Conservation (phyloP, 176 grass and related monocot species). For the Saccharum officinarum region DNA sequence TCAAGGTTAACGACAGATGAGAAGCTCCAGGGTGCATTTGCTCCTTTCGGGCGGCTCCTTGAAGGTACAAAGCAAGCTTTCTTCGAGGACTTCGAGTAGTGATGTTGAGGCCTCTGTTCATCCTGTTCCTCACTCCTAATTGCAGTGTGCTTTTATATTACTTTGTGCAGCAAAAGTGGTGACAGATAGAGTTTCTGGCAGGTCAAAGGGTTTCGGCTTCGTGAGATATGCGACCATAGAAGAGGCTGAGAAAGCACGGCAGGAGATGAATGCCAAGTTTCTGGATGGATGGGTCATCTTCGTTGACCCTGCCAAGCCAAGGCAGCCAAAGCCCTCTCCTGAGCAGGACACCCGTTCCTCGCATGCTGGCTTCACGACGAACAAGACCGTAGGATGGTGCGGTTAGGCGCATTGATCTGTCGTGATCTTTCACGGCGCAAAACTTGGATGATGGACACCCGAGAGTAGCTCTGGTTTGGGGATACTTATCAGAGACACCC, state of each 20-base stretch:
- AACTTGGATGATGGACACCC: neutral
- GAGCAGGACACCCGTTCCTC: slow-evolving; percentile 33
- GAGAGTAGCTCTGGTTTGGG: neutral
- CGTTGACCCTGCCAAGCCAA: slow-evolving; percentile 82
- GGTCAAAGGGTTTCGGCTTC: slow-evolving; percentile 93
- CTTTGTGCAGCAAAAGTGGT: slow-evolving; percentile 69
- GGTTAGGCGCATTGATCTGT: slow-evolving; percentile 31
- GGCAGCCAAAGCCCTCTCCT: slow-evolving; percentile 45
- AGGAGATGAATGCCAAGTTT: slow-evolving; percentile 86
- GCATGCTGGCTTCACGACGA: slow-evolving; percentile 47
- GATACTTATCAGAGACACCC: neutral
- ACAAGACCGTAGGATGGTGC: slow-evolving; percentile 80
- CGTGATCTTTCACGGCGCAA: neutral
- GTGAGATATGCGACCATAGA: slow-evolving; percentile 65
- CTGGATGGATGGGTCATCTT: slow-evolving; percentile 99
- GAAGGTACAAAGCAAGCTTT: slow-evolving; percentile 48
- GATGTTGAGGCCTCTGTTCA: neutral
- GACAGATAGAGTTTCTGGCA: slow-evolving; percentile 71
- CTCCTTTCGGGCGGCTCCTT: slow-evolving; percentile 70
- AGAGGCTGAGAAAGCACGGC: slow-evolving; percentile 76
- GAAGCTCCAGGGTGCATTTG: slow-evolving; percentile 73
- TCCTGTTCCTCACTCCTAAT: slow-evolving; percentile 28
- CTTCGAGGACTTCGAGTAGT: neutral
- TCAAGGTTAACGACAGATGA: slow-evolving; percentile 88
- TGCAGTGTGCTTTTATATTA: neutral